Percentiles rank a stretch among this genome's conserved stretches.
Evolutionary conservation across 169 alveolate genomes (phyloP).

Genomic region (Plasmodium knowlesi): DNA sequence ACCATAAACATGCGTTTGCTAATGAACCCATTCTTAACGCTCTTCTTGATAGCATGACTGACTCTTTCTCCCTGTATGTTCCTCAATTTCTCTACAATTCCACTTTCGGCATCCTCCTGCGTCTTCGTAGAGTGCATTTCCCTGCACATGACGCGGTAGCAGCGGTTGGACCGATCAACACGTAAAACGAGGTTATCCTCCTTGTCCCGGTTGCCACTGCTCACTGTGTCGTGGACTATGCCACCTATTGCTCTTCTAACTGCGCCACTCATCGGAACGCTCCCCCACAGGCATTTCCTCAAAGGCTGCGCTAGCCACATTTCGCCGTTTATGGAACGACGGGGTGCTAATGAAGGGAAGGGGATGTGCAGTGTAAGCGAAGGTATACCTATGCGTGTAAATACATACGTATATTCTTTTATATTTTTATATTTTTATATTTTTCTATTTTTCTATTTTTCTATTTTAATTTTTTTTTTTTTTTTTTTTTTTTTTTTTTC

Average conservation of each 20-base stretch:
- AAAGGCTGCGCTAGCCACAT: not conserved
- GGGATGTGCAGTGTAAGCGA: not conserved
- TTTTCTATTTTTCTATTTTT: no score
- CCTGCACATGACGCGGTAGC: not conserved
- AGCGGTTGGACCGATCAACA: no score
- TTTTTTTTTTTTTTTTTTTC: no score
- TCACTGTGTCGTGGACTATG: not conserved
- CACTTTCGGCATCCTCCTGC: constrained; percentile 9
- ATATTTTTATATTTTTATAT: no score
- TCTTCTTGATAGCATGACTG: constrained; percentile 55
- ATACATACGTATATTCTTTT: not conserved
- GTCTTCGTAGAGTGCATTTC: not conserved
- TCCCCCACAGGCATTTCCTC: not conserved
- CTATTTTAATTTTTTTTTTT: not conserved
- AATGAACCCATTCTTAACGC: constrained; percentile 67
- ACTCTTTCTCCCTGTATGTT: constrained; percentile 17
- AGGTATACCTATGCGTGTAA: not conserved
- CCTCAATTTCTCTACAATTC: not conserved
- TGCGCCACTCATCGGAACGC: not conserved
- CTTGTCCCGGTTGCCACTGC: not conserved
- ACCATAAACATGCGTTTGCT: constrained; percentile 60
- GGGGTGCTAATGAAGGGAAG: not conserved
- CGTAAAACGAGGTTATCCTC: no score
- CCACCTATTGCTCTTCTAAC: not conserved
- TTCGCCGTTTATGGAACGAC: not conserved